Evolutionary conservation across 2,329 filamentous ascomycete species (phyloP).

Genomic region (Rhynchosporium graminicola): DNA sequence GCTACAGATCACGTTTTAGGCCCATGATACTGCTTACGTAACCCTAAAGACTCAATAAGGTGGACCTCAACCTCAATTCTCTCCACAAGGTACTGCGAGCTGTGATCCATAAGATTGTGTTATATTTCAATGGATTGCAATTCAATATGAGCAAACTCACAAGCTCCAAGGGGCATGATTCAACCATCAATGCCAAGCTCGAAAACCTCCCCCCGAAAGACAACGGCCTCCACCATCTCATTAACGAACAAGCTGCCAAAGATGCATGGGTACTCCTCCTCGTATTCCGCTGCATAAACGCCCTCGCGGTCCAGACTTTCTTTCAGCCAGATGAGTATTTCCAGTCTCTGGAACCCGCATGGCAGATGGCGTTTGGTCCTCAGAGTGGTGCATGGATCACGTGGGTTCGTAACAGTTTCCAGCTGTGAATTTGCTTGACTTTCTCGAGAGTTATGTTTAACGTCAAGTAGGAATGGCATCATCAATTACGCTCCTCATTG

Average conservation of each 20-base stretch:
- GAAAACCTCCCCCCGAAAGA: slow-evolving; percentile 21
- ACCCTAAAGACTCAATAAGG: too few species aligned
- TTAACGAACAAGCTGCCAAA: slow-evolving; percentile 35
- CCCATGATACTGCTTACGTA: too few species aligned
- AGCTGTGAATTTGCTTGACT: not conserved
- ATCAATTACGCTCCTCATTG: slow-evolving; percentile 83
- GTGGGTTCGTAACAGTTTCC: slow-evolving; percentile 65
- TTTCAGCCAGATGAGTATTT: slow-evolving; percentile 99
- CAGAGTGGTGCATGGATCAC: slow-evolving; percentile 86
- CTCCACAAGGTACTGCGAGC: too few species aligned
- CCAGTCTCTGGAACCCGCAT: slow-evolving; percentile 92
- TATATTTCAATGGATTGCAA: not conserved
- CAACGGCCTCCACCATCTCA: slow-evolving; percentile 32
- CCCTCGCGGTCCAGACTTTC: slow-evolving; percentile 78
- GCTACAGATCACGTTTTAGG: too few species aligned
- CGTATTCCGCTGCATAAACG: slow-evolving; percentile 76
- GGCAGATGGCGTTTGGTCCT: slow-evolving; percentile 80
- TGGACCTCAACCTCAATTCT: too few species aligned
- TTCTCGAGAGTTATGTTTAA: slow-evolving; percentile 19
- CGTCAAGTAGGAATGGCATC: slow-evolving; percentile 77
- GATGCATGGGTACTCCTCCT: slow-evolving; percentile 47
- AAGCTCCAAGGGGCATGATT: not conserved
- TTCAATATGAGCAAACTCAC: slow-evolving; percentile 19
- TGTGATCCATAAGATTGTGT: not conserved
- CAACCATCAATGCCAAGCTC: not conserved